Evolutionary conservation across 306 rosid genomes (phyloP), one percentile per base, ranked within the genome.

Genomic region (Acacia acuminata): DNA sequence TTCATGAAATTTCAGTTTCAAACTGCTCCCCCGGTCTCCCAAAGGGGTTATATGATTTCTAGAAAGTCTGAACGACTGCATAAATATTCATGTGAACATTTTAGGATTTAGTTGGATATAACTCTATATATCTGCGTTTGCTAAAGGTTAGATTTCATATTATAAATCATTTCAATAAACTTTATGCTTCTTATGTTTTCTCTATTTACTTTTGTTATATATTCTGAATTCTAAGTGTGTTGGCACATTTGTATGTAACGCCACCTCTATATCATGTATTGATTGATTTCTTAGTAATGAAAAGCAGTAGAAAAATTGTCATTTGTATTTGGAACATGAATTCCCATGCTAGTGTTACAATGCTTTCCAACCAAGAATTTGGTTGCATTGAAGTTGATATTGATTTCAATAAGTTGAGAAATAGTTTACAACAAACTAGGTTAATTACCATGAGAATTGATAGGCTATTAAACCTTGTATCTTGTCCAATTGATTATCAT

Each of bases 321-420:
- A 51, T 10, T 50, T 42, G 10, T 60, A 27, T n/a, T 10, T 40
- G 27, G 40, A 42, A 8, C 5, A 20, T 79, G 17, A 78, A 48
- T 56, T 60, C 38, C 80, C 58, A 43, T 75, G 10, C 48, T 38
- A 70, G 64, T 13, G 67, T 48, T 76, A 43, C 60, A 58, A 30
- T 32, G 64, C 55, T 32, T 19, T 25, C 55, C 16, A 45, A 48
- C 34, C 22, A 61, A 38, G 71, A 77, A 16, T 24, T 9, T 71
- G 10, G 10, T 58, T 76, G 44, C 60, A 43, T 76, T 44, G 66
- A 47, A 38, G 78, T 60, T 80, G 48, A 32, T 71, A 38, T 50
- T 77, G 58, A 75, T 51, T 51, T 51, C 45, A 25, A 15, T 73
- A 51, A 77, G 22, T 45, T 77, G 40, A 43, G 45, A 32, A 30